Conservation (phyloP, 2,329 filamentous ascomycete species). For the Penicillium sp. region DNA sequence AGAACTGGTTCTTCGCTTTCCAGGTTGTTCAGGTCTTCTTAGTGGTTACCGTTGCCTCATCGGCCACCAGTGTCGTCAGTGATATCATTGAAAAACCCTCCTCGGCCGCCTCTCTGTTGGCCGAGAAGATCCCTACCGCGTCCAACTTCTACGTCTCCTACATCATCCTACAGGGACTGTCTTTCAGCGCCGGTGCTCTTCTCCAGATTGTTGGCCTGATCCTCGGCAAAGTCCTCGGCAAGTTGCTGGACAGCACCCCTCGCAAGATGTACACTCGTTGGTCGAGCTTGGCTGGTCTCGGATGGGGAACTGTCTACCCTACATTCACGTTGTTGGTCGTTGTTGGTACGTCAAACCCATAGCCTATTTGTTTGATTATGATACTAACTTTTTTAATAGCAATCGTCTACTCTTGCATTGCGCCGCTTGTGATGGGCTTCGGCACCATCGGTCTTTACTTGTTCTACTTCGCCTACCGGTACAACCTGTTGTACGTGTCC, state of each 20-base stretch:
- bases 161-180: slow-evolving; percentile 87
- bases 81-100: slow-evolving; percentile 63
- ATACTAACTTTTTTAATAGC: slow-evolving; percentile 47
- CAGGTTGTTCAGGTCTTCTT: slow-evolving; percentile 85
- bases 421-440: slow-evolving; percentile 79
- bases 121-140: slow-evolving; percentile 71
- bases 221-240: slow-evolving; percentile 70
- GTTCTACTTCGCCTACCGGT: slow-evolving; percentile 84
- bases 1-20: slow-evolving; percentile 78
- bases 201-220: slow-evolving; percentile 72
- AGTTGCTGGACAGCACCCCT: slow-evolving; percentile 72
- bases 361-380: background rate
- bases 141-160: slow-evolving; percentile 97
- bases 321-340: slow-evolving; percentile 78
- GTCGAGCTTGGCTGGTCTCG: slow-evolving; percentile 68
- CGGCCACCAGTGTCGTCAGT: slow-evolving; percentile 67
- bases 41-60: slow-evolving; percentile 76
- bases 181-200: slow-evolving; percentile 70
- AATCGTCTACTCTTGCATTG: slow-evolving; percentile 82
- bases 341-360: slow-evolving; percentile 59
- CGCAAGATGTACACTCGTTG: slow-evolving; percentile 77
- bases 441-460: slow-evolving; percentile 73
- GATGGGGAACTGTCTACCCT: slow-evolving; percentile 81
- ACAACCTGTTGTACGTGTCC: slow-evolving; percentile 85
- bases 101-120: slow-evolving; percentile 62